phyloP scores from a whole-genome alignment of 345 rosid species.

The Stellera chamaejasme region DNA sequence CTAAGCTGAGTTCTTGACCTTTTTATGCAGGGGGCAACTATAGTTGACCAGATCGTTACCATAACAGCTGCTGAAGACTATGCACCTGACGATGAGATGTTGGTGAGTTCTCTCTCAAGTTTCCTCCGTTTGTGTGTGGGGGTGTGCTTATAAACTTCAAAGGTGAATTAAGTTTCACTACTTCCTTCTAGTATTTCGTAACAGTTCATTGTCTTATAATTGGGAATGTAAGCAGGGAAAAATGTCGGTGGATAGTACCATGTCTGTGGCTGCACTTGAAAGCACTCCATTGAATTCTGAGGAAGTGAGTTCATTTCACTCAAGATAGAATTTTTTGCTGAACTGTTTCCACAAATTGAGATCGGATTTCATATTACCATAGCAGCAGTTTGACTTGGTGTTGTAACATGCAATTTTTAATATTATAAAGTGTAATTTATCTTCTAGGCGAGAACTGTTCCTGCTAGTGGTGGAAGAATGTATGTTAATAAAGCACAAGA shows the following conservation, averaged over 20 bases:
- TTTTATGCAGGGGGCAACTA: slow-evolving; percentile 76
- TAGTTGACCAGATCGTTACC: slow-evolving; percentile 71
- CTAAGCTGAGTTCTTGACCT: neutral
- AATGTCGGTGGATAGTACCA: slow-evolving; percentile 31
- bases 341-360: neutral
- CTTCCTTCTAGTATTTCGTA: slow-evolving; percentile 5
- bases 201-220: slow-evolving; percentile 9
- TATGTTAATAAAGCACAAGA: slow-evolving; percentile 85
- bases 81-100: slow-evolving; percentile 35
- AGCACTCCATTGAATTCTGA: slow-evolving; percentile 24
- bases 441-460: slow-evolving; percentile 33
- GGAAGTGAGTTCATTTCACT: slow-evolving; percentile 26
- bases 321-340: too few relatives aligned
- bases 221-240: slow-evolving; percentile 46
- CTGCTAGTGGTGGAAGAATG: slow-evolving; percentile 47
- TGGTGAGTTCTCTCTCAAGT: slow-evolving; percentile 26
- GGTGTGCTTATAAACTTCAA: too few relatives aligned
- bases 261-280: slow-evolving; percentile 30
- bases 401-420: neutral
- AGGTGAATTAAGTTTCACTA: too few relatives aligned
- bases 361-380: too few relatives aligned
- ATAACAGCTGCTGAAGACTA: slow-evolving; percentile 63
- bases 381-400: neutral
- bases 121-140: neutral
- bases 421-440: neutral